Conservation (phyloP, 805 yeast genomes). For the Myxozyma kluyveri region DNA sequence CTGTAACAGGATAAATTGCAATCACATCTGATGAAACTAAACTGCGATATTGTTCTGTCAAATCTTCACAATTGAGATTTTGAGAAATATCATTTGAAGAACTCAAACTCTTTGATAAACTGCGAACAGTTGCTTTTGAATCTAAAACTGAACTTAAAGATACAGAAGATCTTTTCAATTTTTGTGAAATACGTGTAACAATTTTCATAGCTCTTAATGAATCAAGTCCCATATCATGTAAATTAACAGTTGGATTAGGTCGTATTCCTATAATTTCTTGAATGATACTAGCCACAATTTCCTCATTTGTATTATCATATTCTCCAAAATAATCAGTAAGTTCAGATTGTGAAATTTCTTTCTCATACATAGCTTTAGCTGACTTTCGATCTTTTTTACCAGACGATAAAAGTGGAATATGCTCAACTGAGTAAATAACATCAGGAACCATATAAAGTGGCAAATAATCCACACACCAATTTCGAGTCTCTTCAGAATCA, state of each 20-base stretch:
- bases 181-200: background rate
- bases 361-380: background rate
- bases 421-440: constrained; percentile 2
- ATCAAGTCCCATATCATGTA: constrained; percentile 20
- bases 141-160: background rate
- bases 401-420: constrained; percentile 28
- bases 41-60: background rate
- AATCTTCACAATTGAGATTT: no score
- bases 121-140: background rate
- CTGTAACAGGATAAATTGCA: constrained; percentile 1
- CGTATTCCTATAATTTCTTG: background rate
- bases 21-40: constrained; percentile 2
- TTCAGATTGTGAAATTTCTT: background rate
- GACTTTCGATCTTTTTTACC: constrained; percentile 28
- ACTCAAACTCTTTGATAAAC: no score
- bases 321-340: background rate
- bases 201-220: constrained; percentile 18
- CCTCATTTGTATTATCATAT: constrained; percentile 3
- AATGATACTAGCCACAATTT: constrained; percentile 1
- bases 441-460: constrained; percentile 31
- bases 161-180: background rate
- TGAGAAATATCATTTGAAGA: background rate
- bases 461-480: constrained; percentile 10
- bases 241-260: constrained; percentile 4
- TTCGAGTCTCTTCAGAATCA: background rate